phyloP scores from a whole-genome alignment of 2,329 filamentous ascomycete genomes.

The Penicillium thymicola region DNA sequence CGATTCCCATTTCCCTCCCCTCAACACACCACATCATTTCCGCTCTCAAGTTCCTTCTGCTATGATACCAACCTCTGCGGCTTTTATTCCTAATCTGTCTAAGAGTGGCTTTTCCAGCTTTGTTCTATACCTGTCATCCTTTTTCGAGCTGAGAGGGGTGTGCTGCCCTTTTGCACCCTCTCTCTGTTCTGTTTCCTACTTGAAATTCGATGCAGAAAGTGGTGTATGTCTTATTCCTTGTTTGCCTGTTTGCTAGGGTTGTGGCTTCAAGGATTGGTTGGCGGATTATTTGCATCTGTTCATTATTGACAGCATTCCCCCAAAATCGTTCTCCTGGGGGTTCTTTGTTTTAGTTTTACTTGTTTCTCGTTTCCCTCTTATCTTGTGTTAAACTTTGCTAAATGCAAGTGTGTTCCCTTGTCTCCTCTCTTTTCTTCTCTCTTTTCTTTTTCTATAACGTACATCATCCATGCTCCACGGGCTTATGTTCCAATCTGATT shows the following conservation, averaged over 20 bases:
- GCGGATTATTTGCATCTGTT: slow-evolving; percentile 12
- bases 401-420: slow-evolving; percentile 4
- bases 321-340: slow-evolving; percentile 20
- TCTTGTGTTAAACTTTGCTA: slow-evolving; percentile 8
- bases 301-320: slow-evolving; percentile 12
- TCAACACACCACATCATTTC: background rate
- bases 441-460: slow-evolving; percentile 14
- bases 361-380: slow-evolving; percentile 22
- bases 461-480: slow-evolving; percentile 17
- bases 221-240: slow-evolving; percentile 5
- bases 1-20: slow-evolving; percentile 5
- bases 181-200: slow-evolving; percentile 13
- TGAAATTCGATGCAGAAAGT: slow-evolving; percentile 10
- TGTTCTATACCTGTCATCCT: slow-evolving; percentile 18
- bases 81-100: slow-evolving; percentile 28
- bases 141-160: slow-evolving; percentile 12
- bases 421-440: background rate
- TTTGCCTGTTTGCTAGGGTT: slow-evolving; percentile 8
- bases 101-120: slow-evolving; percentile 31
- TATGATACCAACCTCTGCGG: slow-evolving; percentile 37
- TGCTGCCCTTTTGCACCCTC: slow-evolving; percentile 6
- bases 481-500: slow-evolving; percentile 8
- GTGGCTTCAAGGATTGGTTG: slow-evolving; percentile 13
- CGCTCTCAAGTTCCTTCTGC: slow-evolving; percentile 28
- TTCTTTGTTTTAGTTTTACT: slow-evolving; percentile 15